These are phyloP conservation scores for Ustilago crameri DNA, from an alignment of 1,284 basidiomycete species.

Conservation along the genomic window DNA sequence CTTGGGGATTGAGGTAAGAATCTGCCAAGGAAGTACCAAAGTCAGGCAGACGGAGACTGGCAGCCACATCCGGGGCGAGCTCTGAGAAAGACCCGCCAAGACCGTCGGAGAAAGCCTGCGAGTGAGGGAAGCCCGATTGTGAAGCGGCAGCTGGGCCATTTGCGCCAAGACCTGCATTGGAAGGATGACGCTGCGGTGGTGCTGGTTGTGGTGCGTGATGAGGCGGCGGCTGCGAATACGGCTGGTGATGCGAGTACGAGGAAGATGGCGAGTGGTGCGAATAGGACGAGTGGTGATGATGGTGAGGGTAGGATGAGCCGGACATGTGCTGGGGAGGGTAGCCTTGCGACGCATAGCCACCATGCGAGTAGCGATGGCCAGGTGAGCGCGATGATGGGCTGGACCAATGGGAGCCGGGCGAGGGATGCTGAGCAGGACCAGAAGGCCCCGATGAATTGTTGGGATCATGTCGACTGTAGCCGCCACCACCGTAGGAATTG, in stretches of 20 bases:
- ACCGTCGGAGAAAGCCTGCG: conserved; percentile 27
- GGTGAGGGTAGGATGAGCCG: conserved; percentile 14
- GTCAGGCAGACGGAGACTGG: conserved; percentile 49
- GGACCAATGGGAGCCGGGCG: conserved; percentile 44
- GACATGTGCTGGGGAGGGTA: conserved; percentile 29
- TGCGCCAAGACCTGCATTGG: conserved; percentile 11
- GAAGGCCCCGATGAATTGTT: conserved; percentile 3
- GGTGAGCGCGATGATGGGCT: conserved; percentile 37
- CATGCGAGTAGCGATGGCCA: conserved; percentile 30
- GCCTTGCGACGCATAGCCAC: conserved; percentile 22
- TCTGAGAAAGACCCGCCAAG: conserved; percentile 47
- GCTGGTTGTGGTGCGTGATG: conserved; percentile 13
- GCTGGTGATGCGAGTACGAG: conserved; percentile 23
- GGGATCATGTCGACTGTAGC: conserved; percentile 27
- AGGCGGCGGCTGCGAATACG: conserved; percentile 20
- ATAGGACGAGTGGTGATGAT: conserved; percentile 27
- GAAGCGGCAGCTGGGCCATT: conserved; percentile 4
- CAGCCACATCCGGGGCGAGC: conserved; percentile 42
- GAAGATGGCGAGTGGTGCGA: conserved; percentile 31
- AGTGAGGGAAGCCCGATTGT: conserved; percentile 20
- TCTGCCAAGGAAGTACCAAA: conserved; percentile 58
- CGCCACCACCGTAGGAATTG: conserved; percentile 29
- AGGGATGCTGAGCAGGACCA: conserved; percentile 24
- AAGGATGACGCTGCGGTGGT: conserved; percentile 19
- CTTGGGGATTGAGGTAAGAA: conserved; percentile 52